Conservation (phyloP, 768 basidiomycete species). For the Mycena maculata region DNA sequence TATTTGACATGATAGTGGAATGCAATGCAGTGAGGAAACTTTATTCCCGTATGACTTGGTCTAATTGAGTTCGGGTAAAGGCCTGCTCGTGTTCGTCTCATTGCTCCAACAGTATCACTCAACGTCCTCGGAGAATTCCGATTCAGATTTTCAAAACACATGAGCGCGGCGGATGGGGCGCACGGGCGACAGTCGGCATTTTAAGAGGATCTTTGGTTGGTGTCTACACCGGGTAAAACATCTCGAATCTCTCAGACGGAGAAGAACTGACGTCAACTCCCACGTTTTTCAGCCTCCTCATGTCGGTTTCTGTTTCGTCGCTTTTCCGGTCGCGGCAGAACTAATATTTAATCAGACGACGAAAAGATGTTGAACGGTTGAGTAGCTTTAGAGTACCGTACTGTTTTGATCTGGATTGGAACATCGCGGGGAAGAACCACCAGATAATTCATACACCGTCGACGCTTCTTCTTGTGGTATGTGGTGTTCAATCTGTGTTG, state of each 20-base stretch:
- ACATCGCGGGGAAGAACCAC: too few relatives aligned
- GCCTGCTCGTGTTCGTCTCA: constrained; percentile 25
- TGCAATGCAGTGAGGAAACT: background rate
- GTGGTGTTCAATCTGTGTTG: too few relatives aligned
- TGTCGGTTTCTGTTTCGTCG: too few relatives aligned
- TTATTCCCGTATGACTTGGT: constrained; percentile 6
- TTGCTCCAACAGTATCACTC: constrained; percentile 39
- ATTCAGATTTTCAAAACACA: constrained; percentile 41
- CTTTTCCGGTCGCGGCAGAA: too few relatives aligned
- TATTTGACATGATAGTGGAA: background rate
- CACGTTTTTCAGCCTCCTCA: too few relatives aligned
- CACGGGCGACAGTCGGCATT: constrained; percentile 33
- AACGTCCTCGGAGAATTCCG: constrained; percentile 35
- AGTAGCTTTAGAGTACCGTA: too few relatives aligned
- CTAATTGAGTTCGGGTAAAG: too few relatives aligned
- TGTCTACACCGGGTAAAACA: constrained; percentile 39
- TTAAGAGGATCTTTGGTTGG: constrained; percentile 37
- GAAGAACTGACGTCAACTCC: background rate
- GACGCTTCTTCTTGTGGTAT: too few relatives aligned
- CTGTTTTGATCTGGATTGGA: too few relatives aligned
- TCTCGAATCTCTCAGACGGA: background rate
- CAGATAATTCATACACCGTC: too few relatives aligned
- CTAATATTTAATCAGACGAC: too few relatives aligned
- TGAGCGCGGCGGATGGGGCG: constrained; percentile 41
- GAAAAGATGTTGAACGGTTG: too few relatives aligned